Evolutionary conservation across 1,284 basidiomycete species (phyloP), one percentile per base, ranked within the genome.

Genomic region (Ceratobasidium sp.): DNA sequence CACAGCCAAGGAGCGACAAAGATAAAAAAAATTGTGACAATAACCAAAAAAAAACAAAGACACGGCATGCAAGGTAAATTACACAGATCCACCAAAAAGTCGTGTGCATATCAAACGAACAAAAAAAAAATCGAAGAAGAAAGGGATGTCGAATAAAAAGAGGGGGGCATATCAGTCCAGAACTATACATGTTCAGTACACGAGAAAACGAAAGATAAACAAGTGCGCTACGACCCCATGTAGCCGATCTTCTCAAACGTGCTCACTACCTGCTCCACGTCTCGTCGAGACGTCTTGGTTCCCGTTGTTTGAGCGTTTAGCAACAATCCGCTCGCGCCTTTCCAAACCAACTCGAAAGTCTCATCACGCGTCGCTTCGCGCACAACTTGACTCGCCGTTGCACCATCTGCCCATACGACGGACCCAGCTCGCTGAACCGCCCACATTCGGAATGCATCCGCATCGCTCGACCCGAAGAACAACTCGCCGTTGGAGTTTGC

Each of bases 401-500:
- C 84, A 75, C 84, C 85, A 77, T 90, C 86, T 3, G 90, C 84
- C 91, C 91, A 92, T 23, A 84, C 82, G 42, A 91, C 82, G 23
- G 82, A 82, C 44, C 83, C 81, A 38, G 85, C 83, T 20, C 83
- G 85, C 40, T 85, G 84, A 66, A 91, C 87, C 3, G 89, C 86
- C 90, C 90, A 92, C 52, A 86, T 83, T 15, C 91, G 87, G 64
- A 92, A 82, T 23, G 85, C 83, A 26, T 84, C 82, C 3, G 88
- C 89, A 65, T 86, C 83, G 57, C 86, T 83, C 42, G 90, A 89
- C 15, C 91, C 91, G 81, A 92, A 92, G 81, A 91, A 91, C 50
- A 92, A 83, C 2, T 84, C 80, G 12, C 87, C 88, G 40, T 85
- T 84, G n/a, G 89, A 83, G 9, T 86, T 87, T 5, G 88, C 85